A percentile compares a stretch with the other conserved stretches of the same genome.
These are phyloP conservation scores for Solanum ahanhuiri DNA, from an alignment of 257 asterid species.

Conservation along the genomic window DNA sequence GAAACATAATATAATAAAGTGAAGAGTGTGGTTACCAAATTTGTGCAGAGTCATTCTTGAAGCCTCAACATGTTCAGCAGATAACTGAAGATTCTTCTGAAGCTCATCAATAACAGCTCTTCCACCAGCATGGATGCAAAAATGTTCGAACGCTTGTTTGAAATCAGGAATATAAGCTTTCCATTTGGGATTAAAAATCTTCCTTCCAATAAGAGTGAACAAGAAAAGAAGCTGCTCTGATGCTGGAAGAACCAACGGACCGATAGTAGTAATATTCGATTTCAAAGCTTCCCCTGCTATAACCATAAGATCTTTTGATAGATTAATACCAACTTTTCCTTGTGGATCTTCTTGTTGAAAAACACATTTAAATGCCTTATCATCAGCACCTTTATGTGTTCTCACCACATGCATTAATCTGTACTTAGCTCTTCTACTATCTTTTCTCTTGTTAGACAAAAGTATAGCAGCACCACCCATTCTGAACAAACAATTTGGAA, in stretches of 20 bases:
- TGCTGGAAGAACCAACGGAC: slow-evolving; percentile 78
- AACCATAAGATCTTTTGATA: slow-evolving; percentile 75
- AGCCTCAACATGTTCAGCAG: slow-evolving; percentile 88
- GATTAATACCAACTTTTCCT: slow-evolving; percentile 66
- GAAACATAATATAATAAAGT: not conserved
- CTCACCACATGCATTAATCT: slow-evolving; percentile 68
- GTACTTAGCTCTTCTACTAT: slow-evolving; percentile 49
- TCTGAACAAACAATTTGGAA: slow-evolving; percentile 72
- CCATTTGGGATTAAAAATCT: slow-evolving; percentile 74
- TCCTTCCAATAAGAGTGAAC: slow-evolving; percentile 68
- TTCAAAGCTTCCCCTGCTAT: slow-evolving; percentile 86
- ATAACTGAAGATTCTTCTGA: slow-evolving; percentile 70
- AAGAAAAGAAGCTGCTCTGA: slow-evolving; percentile 71
- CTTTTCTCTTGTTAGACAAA: slow-evolving; percentile 56
- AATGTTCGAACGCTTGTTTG: slow-evolving; percentile 75
- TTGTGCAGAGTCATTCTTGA: slow-evolving; percentile 83
- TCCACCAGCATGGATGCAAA: slow-evolving; percentile 85
- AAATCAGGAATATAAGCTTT: slow-evolving; percentile 83
- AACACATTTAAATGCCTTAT: slow-evolving; percentile 65
- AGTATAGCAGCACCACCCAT: slow-evolving; percentile 85
- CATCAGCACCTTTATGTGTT: slow-evolving; percentile 81
- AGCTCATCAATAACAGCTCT: slow-evolving; percentile 88
- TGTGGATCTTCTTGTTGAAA: slow-evolving; percentile 74
- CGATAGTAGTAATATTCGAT: slow-evolving; percentile 78
- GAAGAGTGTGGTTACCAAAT: slow-evolving; percentile 22